Conservation (phyloP, 768 basidiomycete genomes). For the Tylopilus intermedius region DNA sequence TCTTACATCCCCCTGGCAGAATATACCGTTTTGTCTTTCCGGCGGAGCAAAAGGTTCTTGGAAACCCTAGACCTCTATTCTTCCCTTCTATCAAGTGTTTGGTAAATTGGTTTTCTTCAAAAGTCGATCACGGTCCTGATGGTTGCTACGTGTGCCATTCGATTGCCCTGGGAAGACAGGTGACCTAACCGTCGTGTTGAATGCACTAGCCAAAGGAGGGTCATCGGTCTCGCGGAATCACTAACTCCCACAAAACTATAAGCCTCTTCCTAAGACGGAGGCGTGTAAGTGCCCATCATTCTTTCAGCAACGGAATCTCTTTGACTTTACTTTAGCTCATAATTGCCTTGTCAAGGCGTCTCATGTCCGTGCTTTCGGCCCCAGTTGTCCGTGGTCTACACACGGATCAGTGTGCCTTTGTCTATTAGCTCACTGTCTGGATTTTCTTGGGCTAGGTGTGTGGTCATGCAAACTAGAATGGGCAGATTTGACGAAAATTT, state of each 20-base stretch:
- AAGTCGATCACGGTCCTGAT: neutral
- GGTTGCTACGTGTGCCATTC: neutral
- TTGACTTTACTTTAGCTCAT: neutral
- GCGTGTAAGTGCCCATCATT: neutral
- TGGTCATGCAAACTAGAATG: neutral
- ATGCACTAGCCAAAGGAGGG: neutral
- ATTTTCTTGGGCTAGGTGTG: neutral
- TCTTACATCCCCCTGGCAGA: neutral
- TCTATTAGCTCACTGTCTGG: neutral
- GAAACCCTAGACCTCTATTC: neutral
- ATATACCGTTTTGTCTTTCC: neutral
- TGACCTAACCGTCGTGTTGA: neutral
- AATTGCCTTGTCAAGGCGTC: neutral
- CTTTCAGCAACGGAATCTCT: neutral
- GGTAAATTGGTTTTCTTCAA: neutral
- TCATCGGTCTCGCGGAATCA: neutral
- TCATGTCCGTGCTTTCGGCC: neutral
- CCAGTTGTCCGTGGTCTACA: neutral
- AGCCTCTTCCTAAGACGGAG: neutral
- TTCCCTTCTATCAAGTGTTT: neutral
- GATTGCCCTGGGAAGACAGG: neutral
- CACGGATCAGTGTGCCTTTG: neutral
- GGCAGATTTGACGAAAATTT: neutral
- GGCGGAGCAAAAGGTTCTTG: neutral
- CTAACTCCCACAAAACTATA: neutral